Percentiles rank a stretch among this genome's conserved stretches.
Evolutionary conservation across 345 rosid species (phyloP).

Genomic region (Gossypium turneri): DNA sequence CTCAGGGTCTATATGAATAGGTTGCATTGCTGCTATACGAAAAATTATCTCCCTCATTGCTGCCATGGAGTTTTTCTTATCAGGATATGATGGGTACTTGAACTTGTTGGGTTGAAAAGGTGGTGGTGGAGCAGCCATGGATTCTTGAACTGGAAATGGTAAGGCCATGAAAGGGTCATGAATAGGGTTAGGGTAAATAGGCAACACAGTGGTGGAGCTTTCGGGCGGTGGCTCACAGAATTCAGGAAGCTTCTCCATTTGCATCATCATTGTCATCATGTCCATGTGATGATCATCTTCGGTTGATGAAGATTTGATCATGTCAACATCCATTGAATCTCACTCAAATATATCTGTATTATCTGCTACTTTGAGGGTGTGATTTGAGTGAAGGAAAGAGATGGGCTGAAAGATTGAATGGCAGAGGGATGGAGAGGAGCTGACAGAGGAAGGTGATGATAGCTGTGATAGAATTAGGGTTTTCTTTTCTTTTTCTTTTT

Average conservation of each 20-base stretch:
- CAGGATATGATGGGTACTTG: conserved; percentile 28
- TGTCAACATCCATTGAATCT: conserved; percentile 43
- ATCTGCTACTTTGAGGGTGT: not conserved
- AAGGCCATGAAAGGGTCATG: not conserved
- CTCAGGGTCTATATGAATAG: conserved; percentile 84
- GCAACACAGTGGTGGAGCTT: not conserved
- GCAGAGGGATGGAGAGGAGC: conserved; percentile 26
- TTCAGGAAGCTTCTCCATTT: conserved; percentile 68
- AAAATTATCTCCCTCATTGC: conserved; percentile 90
- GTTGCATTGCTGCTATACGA: conserved; percentile 86
- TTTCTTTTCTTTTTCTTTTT: not conserved
- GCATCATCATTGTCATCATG: conserved; percentile 62
- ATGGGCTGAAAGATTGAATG: conserved; percentile 15
- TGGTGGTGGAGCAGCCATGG: conserved; percentile 2
- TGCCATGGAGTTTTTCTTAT: conserved; percentile 54
- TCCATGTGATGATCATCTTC: conserved; percentile 31
- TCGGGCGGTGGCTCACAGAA: conserved; percentile 31
- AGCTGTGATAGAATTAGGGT: conserved; percentile 16
- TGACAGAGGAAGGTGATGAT: conserved; percentile 22
- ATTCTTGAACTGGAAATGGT: conserved; percentile 19
- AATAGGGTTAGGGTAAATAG: conserved; percentile 17
- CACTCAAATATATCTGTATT: not conserved
- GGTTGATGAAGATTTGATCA: conserved; percentile 28
- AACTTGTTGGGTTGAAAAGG: conserved; percentile 22
- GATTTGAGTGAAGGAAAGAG: conserved; percentile 22